Base-by-base conservation (phyloP, 257 asterid species). In the Scutellaria minor region DNA sequence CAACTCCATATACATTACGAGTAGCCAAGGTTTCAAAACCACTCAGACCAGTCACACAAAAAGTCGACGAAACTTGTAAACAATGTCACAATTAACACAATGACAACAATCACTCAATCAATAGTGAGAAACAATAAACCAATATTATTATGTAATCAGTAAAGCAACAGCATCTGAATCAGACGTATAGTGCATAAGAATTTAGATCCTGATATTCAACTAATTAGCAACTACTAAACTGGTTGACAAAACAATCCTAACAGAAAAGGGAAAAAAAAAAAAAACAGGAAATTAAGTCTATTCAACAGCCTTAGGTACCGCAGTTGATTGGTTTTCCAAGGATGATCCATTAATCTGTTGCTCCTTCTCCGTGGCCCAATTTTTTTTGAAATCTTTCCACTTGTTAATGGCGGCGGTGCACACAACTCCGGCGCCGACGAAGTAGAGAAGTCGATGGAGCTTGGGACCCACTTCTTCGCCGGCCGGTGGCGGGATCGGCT, bases 401-500 rank as follows among this genome's bases (percentile, higher is more conserved):
- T 82, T 88, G 81, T 88, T 88, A 75, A 85, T 85, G 58, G 69
- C 90, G 58, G 70, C 71, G 14, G 91, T 80, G 68, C 87, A 80
- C 20, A 88, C 24, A 79, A 85, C 94, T 78, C 88, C 90, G 61
- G 93, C 90, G 51, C 85, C 87, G 73, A 80, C 79, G 79, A 87
- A 87, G 79, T 77, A 87, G 52, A 85, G 80, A 59, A 83, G 77
- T n/a, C 93, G 80, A 15, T 50, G 31, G 61, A 87, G 57, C 78
- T 87, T 87, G 27, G 90, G 82, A 11, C 57, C 84, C 7, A 78
- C 92, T 61, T 78, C 87, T 74, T 85, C 90, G 41, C 90, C 87
- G 13, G 77, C 70, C 46, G 90, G 77, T 3, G 75, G 78, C 15
- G 75, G 81, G 46, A 58, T 58, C 24, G 57, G 69, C 35, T 71